Percentiles rank a stretch among this genome's conserved stretches.
These are phyloP conservation scores for Citrus trifoliata DNA, from an alignment of 345 rosid genomes.

Conservation along the genomic window DNA sequence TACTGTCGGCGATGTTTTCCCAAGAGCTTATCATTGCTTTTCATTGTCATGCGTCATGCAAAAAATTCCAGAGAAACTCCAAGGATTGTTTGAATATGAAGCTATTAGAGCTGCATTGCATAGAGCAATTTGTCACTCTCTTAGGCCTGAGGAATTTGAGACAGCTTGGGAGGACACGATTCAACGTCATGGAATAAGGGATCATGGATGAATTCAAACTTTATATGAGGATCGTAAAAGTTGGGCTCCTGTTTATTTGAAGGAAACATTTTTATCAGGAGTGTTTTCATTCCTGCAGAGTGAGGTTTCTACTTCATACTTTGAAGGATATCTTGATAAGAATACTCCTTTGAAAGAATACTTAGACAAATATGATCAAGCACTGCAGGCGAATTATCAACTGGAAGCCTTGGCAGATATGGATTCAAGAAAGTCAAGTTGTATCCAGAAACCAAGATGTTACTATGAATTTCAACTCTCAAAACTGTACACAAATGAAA, in stretches of 20 bases:
- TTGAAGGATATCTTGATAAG: slow-evolving; percentile 35
- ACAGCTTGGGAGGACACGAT: slow-evolving; percentile 46
- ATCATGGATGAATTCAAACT: slow-evolving; percentile 40
- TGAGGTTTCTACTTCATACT: slow-evolving; percentile 26
- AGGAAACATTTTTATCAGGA: slow-evolving; percentile 47
- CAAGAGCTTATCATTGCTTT: slow-evolving; percentile 50
- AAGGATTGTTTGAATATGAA: slow-evolving; percentile 33
- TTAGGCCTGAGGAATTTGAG: slow-evolving; percentile 48
- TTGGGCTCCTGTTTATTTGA: slow-evolving; percentile 47
- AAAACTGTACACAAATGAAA: too few relatives aligned
- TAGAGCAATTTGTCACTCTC: slow-evolving; percentile 21
- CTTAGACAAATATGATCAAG: slow-evolving; percentile 41
- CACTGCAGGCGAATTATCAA: slow-evolving; percentile 33
- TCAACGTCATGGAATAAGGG: slow-evolving; percentile 32
- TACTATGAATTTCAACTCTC: too few relatives aligned
- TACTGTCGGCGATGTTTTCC: slow-evolving; percentile 49
- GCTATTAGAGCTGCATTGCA: slow-evolving; percentile 27
- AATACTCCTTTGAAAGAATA: slow-evolving; percentile 45
- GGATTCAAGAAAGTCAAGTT: slow-evolving; percentile 44
- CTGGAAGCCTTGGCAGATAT: slow-evolving; percentile 45
- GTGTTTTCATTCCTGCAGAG: slow-evolving; percentile 34
- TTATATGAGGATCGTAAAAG: slow-evolving; percentile 41
- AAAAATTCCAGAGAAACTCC: slow-evolving; percentile 35
- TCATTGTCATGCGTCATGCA: slow-evolving; percentile 32
- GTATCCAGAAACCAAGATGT: too few relatives aligned